A percentile compares a stretch with the other conserved stretches of the same genome.
Evolutionary conservation across 2,329 filamentous ascomycete genomes (phyloP).

Genomic region (Cercospora beticola): DNA sequence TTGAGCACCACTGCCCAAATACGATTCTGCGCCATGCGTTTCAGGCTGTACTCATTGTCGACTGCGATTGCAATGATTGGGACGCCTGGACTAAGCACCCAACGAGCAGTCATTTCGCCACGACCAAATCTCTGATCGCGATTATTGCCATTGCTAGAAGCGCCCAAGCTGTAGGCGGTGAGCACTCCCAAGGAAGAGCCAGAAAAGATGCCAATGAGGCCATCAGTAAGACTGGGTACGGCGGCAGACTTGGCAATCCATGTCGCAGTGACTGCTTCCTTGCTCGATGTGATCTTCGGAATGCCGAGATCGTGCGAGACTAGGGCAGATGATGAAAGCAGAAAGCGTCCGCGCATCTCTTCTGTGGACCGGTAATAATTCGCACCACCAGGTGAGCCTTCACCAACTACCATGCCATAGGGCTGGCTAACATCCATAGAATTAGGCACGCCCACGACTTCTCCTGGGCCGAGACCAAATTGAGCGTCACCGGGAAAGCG

Average conservation of each 20-base stretch:
- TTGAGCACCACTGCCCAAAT: slow-evolving; percentile 94
- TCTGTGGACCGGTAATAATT: slow-evolving; percentile 72
- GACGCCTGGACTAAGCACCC: slow-evolving; percentile 88
- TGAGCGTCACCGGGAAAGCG: slow-evolving; percentile 69
- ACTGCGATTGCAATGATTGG: slow-evolving; percentile 82
- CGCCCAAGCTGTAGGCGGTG: slow-evolving; percentile 70
- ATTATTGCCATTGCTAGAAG: slow-evolving; percentile 49
- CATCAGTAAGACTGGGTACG: slow-evolving; percentile 70
- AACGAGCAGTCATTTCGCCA: slow-evolving; percentile 81
- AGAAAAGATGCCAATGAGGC: slow-evolving; percentile 76
- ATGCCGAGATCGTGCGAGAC: slow-evolving; percentile 69
- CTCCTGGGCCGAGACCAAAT: slow-evolving; percentile 76
- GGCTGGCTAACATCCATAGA: slow-evolving; percentile 87
- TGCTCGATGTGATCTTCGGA: slow-evolving; percentile 68
- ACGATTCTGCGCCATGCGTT: slow-evolving; percentile 67
- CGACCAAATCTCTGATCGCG: slow-evolving; percentile 64
- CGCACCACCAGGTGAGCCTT: slow-evolving; percentile 80
- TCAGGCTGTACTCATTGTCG: slow-evolving; percentile 76
- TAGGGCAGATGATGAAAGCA: slow-evolving; percentile 61
- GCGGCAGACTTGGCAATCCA: slow-evolving; percentile 85
- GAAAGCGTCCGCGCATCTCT: slow-evolving; percentile 74
- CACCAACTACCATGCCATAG: slow-evolving; percentile 79
- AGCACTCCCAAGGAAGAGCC: slow-evolving; percentile 83
- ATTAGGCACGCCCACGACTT: slow-evolving; percentile 73
- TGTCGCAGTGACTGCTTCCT: slow-evolving; percentile 72